A percentile compares a stretch with the other conserved stretches of the same genome.
These are phyloP conservation scores for Pichia sp. DNA, from an alignment of 1,139 yeast genomes.

Conservation along the genomic window DNA sequence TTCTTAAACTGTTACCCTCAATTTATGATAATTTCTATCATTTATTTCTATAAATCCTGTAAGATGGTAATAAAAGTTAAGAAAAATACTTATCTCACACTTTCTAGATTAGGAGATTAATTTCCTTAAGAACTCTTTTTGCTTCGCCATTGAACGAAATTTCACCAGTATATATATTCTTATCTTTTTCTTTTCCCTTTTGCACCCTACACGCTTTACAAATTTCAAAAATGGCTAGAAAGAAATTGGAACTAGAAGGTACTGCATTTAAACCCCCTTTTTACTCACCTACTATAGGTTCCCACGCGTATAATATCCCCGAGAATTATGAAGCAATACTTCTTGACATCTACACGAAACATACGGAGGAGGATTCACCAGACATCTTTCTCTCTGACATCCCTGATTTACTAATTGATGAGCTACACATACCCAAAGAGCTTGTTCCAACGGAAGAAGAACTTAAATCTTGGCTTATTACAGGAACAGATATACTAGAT, in stretches of 20 bases:
- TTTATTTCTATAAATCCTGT: too few relatives aligned
- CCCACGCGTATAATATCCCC: slow-evolving; percentile 15
- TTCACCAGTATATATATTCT: too few relatives aligned
- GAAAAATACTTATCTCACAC: too few relatives aligned
- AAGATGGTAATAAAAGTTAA: too few relatives aligned
- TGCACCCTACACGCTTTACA: background rate
- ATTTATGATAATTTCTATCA: too few relatives aligned
- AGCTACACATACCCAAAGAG: slow-evolving; percentile 21
- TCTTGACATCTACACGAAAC: slow-evolving; percentile 13
- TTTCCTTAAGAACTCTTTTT: too few relatives aligned
- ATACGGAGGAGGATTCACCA: slow-evolving; percentile 7
- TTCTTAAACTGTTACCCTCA: too few relatives aligned
- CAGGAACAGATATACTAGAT: slow-evolving; percentile 33
- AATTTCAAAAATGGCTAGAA: slow-evolving; percentile 1
- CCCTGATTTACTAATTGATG: background rate
- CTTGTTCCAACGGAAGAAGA: slow-evolving; percentile 23
- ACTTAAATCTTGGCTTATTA: slow-evolving; percentile 26
- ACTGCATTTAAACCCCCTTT: slow-evolving; percentile 17
- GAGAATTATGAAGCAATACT: slow-evolving; percentile 13
- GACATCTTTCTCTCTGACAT: slow-evolving; percentile 8
- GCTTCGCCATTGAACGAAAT: too few relatives aligned
- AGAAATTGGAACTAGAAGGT: slow-evolving; percentile 4
- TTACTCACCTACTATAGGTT: slow-evolving; percentile 11
- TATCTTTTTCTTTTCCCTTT: background rate
- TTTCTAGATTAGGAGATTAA: too few relatives aligned